Base-by-base conservation (phyloP, 176 grass and related monocot species). In the Otatea glauca region DNA sequence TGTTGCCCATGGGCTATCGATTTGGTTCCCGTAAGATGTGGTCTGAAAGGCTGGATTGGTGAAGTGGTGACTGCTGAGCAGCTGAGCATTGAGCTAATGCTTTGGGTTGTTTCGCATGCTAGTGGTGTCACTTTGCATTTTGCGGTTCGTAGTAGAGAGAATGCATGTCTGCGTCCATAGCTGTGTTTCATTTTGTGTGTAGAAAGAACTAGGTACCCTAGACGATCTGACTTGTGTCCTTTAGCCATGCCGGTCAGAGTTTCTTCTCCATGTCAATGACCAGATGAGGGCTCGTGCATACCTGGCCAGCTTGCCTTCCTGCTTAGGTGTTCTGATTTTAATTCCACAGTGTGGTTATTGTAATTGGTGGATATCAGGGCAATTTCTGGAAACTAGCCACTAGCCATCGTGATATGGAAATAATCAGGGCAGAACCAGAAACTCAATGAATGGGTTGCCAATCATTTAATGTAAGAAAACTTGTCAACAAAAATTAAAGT, bases 341-440 rank as follows among this genome's bases (percentile, higher is more conserved):
- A 43, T 84, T 74, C 21, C n/a, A 64, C 15, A 29, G 11, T 0
- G 3, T 65, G 45, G 44, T 37, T 83, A 58, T 17, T 53, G 51
- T 82, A 59, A n/a, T 86, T 77, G 65, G 65, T 63, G 51, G 7
- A 54, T 48, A n/a, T 70, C 20, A 63, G 18, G 21, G 20, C 21
- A 81, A 42, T 70, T 83, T 7, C 34, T 75, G 45, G 50, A 84
- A 76, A 54, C 54, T 56, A 74, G 27, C 23, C 10, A 54, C 54
- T 56, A 74, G 27, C 23, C 10, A 35, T 39, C 44, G 16, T 82
- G 2, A 5, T 39, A 21, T 73, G 66, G 10, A 0, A 37, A 34
- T 44, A 12, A 64, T 69, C 1, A 78, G 3, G 53, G 21, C n/a
- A 50, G 17, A 66, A 37, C 20, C 32, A 39, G 27, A 72, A 39